Percentiles rank a stretch among this genome's conserved stretches.
Evolutionary conservation across 192 early-diverging fungal genomes (phyloP).

Genomic region (Backusella macrospora): DNA sequence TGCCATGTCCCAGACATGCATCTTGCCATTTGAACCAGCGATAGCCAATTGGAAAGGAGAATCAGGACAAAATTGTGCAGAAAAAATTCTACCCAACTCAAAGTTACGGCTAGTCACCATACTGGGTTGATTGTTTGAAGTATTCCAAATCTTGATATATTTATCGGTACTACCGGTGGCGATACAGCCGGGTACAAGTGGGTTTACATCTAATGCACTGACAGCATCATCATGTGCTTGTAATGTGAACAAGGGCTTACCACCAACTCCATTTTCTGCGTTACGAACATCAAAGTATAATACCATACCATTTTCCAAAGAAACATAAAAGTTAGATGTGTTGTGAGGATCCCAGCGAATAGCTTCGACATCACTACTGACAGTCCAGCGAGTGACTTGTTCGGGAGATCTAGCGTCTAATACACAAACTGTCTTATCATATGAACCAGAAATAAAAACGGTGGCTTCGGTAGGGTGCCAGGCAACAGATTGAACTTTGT

Average conservation of each 20-base stretch:
- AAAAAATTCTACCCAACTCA: conserved; percentile 85
- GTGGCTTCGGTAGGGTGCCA: conserved; percentile 92
- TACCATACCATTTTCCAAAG: conserved; percentile 91
- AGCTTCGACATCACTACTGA: conserved; percentile 88
- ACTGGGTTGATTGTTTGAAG: conserved; percentile 71
- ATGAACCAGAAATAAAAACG: conserved; percentile 88
- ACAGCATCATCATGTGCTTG: conserved; percentile 94
- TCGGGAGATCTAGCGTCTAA: conserved; percentile 92
- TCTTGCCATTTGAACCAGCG: conserved; percentile 87
- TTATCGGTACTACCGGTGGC: conserved; percentile 93
- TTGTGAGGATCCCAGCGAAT: conserved; percentile 91
- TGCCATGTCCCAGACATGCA: conserved; percentile 92
- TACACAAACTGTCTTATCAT: conserved; percentile 85
- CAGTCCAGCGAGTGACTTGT: conserved; percentile 65
- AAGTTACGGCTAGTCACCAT: conserved; percentile 88
- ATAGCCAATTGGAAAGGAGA: conserved; percentile 88
- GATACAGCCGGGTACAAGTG: conserved; percentile 75
- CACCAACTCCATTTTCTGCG: conserved; percentile 33
- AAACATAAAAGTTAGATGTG: conserved; percentile 76
- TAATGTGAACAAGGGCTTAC: conserved; percentile 78
- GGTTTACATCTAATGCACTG: conserved; percentile 84
- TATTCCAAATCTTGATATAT: conserved; percentile 92
- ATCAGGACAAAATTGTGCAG: conserved; percentile 87
- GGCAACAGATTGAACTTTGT: conserved; percentile 87
- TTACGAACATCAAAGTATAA: conserved; percentile 85